These are phyloP conservation scores for Penicillium taxi DNA, from an alignment of 495 filamentous ascomycete genomes.

Conservation along the genomic window DNA sequence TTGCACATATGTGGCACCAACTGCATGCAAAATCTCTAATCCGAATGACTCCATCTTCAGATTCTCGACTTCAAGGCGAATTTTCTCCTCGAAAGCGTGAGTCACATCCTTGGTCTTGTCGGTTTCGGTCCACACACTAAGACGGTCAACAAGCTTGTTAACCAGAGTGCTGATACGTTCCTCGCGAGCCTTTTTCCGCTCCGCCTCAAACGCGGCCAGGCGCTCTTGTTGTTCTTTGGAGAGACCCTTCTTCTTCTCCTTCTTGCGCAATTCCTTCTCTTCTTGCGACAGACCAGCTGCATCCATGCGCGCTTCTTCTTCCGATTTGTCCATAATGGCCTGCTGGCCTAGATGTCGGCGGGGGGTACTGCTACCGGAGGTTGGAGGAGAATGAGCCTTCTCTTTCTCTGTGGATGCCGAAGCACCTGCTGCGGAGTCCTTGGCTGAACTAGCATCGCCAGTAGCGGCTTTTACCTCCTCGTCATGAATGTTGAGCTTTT, in stretches of 20 bases:
- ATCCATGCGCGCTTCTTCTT: conserved; percentile 70
- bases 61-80: conserved; percentile 89
- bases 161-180: conserved; percentile 80
- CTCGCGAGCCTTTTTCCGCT: conserved; percentile 76
- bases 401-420: conserved; percentile 17
- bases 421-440: conserved; percentile 15
- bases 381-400: conserved; percentile 9
- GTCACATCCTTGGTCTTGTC: conserved; percentile 84
- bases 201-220: conserved; percentile 76
- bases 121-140: conserved; percentile 95
- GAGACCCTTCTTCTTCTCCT: conserved; percentile 83
- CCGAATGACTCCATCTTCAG: conserved; percentile 99
- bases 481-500: conserved; percentile 42
- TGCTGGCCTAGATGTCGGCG: conserved; percentile 62
- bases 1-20: conserved; percentile 79
- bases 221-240: conserved; percentile 87
- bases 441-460: conserved; percentile 20
- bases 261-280: conserved; percentile 67
- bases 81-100: conserved; percentile 85
- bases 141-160: conserved; percentile 78
- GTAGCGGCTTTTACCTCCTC: conserved; percentile 31
- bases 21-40: conserved; percentile 91
- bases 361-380: conserved; percentile 61
- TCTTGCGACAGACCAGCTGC: conserved; percentile 64
- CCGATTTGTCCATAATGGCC: conserved; percentile 80